Evolutionary conservation across 495 filamentous ascomycete species (phyloP).

Genomic region (Sphaerosporella brunnea): DNA sequence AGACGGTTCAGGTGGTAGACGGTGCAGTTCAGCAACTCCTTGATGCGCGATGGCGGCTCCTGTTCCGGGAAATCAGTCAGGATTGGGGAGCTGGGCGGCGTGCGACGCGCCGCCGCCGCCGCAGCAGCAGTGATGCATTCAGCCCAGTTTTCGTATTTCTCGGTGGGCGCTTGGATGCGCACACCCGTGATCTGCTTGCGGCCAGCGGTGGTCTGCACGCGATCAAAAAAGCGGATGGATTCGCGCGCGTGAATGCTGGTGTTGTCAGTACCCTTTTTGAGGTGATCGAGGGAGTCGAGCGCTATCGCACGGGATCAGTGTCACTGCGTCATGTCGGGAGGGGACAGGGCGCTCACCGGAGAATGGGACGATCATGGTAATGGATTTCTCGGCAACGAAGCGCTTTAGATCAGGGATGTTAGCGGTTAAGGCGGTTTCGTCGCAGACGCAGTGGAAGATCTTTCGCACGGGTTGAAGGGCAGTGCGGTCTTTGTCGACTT

Average conservation of each 20-base stretch:
- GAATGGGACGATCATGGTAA: conserved; percentile 50
- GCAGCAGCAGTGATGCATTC: conserved; percentile 30
- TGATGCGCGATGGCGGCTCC: conserved; percentile 15
- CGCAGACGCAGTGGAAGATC: conserved; percentile 56
- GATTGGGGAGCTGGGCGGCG: neutral
- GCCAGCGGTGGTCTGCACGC: conserved; percentile 33
- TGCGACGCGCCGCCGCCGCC: neutral
- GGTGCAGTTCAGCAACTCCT: conserved; percentile 39
- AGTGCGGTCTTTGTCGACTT: conserved; percentile 21
- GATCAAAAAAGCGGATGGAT: conserved; percentile 47
- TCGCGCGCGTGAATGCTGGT: conserved; percentile 45
- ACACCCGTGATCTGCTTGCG: conserved; percentile 34
- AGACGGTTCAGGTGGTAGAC: conserved; percentile 42
- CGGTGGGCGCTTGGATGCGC: conserved; percentile 38
- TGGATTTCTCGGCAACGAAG: conserved; percentile 46
- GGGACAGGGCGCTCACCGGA: conserved; percentile 37
- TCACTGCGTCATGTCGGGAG: no score
- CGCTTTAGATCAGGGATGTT: conserved; percentile 52
- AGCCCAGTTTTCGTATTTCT: conserved; percentile 41
- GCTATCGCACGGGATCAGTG: conserved; percentile 14
- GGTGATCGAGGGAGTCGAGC: conserved; percentile 30
- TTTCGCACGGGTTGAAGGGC: conserved; percentile 33
- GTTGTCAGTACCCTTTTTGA: conserved; percentile 40
- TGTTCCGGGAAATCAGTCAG: neutral
- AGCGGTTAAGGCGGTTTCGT: conserved; percentile 51